A percentile compares a stretch with the other conserved stretches of the same genome.
Conservation (phyloP, 352 stramenopile genomes). For the Phytophthora lateralis region DNA sequence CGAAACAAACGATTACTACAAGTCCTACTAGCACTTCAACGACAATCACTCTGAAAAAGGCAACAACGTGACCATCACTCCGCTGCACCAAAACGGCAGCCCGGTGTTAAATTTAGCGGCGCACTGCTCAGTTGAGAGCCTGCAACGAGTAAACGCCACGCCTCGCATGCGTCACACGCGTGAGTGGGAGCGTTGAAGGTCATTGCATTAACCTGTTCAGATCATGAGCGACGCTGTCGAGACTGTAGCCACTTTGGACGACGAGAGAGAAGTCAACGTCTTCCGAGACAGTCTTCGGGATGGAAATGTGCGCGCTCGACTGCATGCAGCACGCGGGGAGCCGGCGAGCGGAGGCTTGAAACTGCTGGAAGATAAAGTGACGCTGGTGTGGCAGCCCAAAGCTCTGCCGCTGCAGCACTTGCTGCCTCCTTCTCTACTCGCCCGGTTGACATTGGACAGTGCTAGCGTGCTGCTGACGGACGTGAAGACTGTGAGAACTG, state of each 20-base stretch:
- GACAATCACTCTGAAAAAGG: conserved; percentile 12
- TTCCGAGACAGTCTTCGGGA: conserved; percentile 78
- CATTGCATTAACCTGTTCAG: conserved; percentile 3
- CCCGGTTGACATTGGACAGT: conserved; percentile 30
- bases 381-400: conserved; percentile 59
- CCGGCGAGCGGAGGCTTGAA: conserved; percentile 58
- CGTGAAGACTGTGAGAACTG: conserved; percentile 65
- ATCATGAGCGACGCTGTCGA: conserved; percentile 20
- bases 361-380: conserved; percentile 69
- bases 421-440: conserved; percentile 18
- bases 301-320: conserved; percentile 45
- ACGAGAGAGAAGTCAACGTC: conserved; percentile 28
- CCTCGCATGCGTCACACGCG: conserved; percentile 16
- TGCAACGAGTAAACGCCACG: conserved; percentile 8
- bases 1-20: no score
- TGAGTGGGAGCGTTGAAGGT: not conserved
- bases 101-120: conserved; percentile 19
- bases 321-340: conserved; percentile 56
- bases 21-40: not conserved
- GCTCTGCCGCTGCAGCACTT: conserved; percentile 23
- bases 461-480: conserved; percentile 46
- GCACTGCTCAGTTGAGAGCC: not conserved
- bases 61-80: conserved; percentile 31
- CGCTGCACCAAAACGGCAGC: not conserved
- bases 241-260: conserved; percentile 12